Conservation (phyloP, 305 asterid genomes). For the Lippia alba region DNA sequence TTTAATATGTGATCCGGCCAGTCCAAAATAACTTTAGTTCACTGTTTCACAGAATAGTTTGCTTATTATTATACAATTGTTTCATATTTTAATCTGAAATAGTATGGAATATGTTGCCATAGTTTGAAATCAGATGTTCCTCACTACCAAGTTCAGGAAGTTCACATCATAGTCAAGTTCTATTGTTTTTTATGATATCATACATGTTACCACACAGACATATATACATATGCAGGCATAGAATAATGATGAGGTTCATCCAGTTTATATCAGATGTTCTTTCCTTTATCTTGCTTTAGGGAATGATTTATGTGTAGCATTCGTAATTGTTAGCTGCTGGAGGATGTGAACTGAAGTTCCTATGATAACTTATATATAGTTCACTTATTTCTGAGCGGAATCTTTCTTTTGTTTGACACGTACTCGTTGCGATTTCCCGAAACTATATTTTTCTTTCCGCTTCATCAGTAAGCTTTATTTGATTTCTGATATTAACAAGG, state of each 20-base stretch:
- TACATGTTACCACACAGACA: not conserved
- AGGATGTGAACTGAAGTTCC: not conserved
- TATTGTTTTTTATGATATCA: not conserved
- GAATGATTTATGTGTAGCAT: not conserved
- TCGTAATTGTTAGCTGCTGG: not conserved
- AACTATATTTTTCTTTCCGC: no score
- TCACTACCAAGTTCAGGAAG: not conserved
- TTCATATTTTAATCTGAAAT: not conserved
- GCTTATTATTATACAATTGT: not conserved
- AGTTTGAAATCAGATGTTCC: not conserved
- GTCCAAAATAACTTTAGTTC: not conserved
- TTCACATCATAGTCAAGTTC: not conserved
- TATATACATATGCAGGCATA: not conserved
- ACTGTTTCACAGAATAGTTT: not conserved
- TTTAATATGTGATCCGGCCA: not conserved
- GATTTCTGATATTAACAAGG: no score
- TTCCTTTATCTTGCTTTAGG: not conserved
- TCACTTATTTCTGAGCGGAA: not conserved
- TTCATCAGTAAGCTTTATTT: no score
- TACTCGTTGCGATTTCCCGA: no score
- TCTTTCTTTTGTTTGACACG: no score
- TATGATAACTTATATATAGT: not conserved
- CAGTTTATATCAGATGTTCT: not conserved
- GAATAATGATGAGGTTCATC: not conserved
- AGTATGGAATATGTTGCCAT: not conserved